These are phyloP conservation scores for Diaporthe velutina DNA, from an alignment of 2,329 filamentous ascomycete species.

Conservation along the genomic window DNA sequence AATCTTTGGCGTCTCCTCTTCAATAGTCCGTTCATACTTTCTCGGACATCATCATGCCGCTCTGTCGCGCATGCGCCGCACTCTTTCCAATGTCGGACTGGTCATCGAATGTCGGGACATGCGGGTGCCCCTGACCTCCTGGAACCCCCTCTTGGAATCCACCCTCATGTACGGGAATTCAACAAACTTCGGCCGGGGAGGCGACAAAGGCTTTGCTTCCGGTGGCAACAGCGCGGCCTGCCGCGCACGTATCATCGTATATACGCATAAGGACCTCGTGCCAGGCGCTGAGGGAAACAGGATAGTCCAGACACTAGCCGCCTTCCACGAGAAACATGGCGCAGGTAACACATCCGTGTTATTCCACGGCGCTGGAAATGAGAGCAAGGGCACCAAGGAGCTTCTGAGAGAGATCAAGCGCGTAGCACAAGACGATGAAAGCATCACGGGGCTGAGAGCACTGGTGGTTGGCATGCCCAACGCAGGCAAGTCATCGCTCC, in stretches of 20 bases:
- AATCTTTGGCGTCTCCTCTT: slow-evolving; percentile 77
- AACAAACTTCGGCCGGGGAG: slow-evolving; percentile 34
- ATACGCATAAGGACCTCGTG: slow-evolving; percentile 89
- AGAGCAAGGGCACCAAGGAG: slow-evolving; percentile 48
- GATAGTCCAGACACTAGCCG: slow-evolving; percentile 46
- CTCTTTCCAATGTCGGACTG: slow-evolving; percentile 85
- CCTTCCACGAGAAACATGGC: slow-evolving; percentile 58
- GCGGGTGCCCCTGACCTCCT: slow-evolving; percentile 87
- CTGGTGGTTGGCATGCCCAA: slow-evolving; percentile 98
- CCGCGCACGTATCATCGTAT: slow-evolving; percentile 83
- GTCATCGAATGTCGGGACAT: slow-evolving; percentile 96
- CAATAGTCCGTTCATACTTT: slow-evolving; percentile 91
- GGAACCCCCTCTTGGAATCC: slow-evolving; percentile 90
- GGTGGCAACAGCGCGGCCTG: slow-evolving; percentile 57
- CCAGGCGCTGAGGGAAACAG: slow-evolving; percentile 41
- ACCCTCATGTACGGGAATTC: slow-evolving; percentile 70
- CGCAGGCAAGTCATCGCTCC: slow-evolving; percentile 93
- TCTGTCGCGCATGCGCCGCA: slow-evolving; percentile 83
- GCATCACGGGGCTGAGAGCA: slow-evolving; percentile 84
- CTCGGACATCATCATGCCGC: slow-evolving; percentile 92
- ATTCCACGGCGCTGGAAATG: slow-evolving; percentile 46
- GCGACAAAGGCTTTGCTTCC: slow-evolving; percentile 60
- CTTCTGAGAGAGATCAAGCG: slow-evolving; percentile 64
- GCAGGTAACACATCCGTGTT: slow-evolving; percentile 45
- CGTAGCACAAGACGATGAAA: slow-evolving; percentile 63